phyloP scores from a whole-genome alignment of 2,329 filamentous ascomycete species.

The Grosmannia huntii region DNA sequence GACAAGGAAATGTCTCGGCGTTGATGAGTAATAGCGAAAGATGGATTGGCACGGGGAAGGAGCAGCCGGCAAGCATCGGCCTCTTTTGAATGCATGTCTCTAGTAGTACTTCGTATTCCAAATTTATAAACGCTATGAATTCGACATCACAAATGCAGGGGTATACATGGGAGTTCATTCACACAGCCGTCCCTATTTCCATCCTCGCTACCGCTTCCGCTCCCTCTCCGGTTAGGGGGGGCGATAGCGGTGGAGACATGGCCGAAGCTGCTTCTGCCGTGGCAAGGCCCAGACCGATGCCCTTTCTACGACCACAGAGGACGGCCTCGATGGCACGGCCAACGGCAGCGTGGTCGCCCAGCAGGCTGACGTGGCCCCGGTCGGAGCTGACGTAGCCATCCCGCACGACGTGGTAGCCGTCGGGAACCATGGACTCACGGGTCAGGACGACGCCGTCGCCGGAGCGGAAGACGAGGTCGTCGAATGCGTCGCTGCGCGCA shows the following conservation, averaged over 20 bases:
- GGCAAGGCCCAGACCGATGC: constrained; percentile 50
- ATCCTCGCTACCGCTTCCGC: neutral
- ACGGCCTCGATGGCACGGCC: constrained; percentile 62
- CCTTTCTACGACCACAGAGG: constrained; percentile 51
- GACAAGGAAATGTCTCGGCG: neutral
- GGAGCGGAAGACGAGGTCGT: constrained; percentile 73
- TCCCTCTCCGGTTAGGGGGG: no score
- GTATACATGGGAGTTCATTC: neutral
- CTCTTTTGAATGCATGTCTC: neutral
- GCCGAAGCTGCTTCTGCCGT: neutral
- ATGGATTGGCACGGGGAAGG: neutral
- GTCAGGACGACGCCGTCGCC: constrained; percentile 86
- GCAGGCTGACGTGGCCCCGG: constrained; percentile 72
- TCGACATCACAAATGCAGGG: neutral
- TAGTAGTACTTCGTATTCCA: neutral
- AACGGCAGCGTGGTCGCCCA: constrained; percentile 74
- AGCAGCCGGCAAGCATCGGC: neutral
- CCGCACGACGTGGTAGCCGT: constrained; percentile 61
- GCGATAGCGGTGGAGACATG: neutral
- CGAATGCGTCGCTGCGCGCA: constrained; percentile 63
- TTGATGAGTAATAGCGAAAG: neutral
- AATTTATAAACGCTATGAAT: neutral
- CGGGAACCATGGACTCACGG: constrained; percentile 70
- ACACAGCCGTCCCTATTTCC: neutral
- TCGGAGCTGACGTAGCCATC: constrained; percentile 69